Conservation (phyloP, 768 basidiomycete species). For the Pleurotus tuber-regium region DNA sequence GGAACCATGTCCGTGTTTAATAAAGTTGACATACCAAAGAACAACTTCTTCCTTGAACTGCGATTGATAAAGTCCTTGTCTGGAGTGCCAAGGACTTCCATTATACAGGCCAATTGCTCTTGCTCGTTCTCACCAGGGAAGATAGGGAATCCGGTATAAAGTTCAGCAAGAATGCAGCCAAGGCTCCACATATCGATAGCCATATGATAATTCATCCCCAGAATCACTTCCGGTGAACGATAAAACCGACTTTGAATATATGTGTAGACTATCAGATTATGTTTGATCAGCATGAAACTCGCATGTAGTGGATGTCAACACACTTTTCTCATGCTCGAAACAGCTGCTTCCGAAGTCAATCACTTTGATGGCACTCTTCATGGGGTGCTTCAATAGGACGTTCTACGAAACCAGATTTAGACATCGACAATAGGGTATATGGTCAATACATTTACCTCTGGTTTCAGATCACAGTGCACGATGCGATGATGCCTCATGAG, state of each 20-base stretch:
- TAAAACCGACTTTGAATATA: constrained; percentile 99
- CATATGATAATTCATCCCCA: constrained; percentile 99
- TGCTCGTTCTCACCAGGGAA: constrained; percentile 99
- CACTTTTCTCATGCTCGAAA: constrained; percentile 97
- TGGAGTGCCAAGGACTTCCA: constrained; percentile 96
- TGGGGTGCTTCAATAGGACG: constrained; percentile 89
- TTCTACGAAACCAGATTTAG: constrained; percentile 53
- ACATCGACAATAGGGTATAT: constrained; percentile 1
- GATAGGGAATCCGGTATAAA: constrained; percentile 97
- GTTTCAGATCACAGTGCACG: constrained; percentile 98
- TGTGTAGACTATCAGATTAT: constrained; percentile 77
- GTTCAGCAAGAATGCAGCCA: constrained; percentile 95
- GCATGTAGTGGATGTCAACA: constrained; percentile 22
- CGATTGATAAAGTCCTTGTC: constrained; percentile 95
- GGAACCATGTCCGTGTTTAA: constrained; percentile 3
- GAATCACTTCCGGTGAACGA: constrained; percentile 98
- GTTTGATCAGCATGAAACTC: constrained; percentile 9
- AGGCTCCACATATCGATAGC: constrained; percentile 99
- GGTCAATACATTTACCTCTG: constrained; percentile 84
- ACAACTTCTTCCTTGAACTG: constrained; percentile 89
- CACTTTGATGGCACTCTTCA: constrained; percentile 95
- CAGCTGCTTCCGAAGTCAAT: constrained; percentile 99
- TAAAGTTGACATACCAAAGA: constrained; percentile 68
- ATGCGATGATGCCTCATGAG: constrained; percentile 97
- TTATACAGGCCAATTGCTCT: constrained; percentile 97